Percentiles rank a stretch among this genome's conserved stretches.
phyloP scores from a whole-genome alignment of 1,284 basidiomycete species.

The Blastosporella zonata region DNA sequence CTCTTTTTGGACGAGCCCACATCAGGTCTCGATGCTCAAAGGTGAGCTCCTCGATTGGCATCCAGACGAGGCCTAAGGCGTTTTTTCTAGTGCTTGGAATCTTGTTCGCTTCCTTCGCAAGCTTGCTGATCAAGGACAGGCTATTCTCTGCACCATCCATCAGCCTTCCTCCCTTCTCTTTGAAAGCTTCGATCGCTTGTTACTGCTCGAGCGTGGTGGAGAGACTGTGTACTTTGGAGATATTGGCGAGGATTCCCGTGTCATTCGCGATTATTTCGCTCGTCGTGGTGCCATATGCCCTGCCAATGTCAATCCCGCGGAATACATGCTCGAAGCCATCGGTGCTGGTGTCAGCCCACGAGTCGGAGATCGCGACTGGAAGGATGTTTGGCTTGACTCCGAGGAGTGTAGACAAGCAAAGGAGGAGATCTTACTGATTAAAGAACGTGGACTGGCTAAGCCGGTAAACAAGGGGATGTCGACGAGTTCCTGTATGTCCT shows the following conservation, averaged over 20 bases:
- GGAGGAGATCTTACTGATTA: conserved; percentile 44
- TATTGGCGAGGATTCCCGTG: conserved; percentile 62
- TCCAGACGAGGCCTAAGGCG: background rate
- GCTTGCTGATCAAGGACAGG: conserved; percentile 84
- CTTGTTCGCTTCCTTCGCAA: conserved; percentile 82
- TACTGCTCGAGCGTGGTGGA: conserved; percentile 64
- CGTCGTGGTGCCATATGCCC: conserved; percentile 63
- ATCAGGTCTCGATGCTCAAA: conserved; percentile 72
- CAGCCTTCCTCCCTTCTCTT: conserved; percentile 47
- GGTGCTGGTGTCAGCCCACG: conserved; percentile 69
- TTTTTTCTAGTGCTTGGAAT: conserved; percentile 64
- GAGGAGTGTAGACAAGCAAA: conserved; percentile 39
- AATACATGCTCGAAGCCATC: conserved; percentile 69
- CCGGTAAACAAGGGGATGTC: conserved; percentile 38
- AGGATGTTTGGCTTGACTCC: conserved; percentile 68
- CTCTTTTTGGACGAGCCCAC: conserved; percentile 71
- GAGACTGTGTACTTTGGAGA: conserved; percentile 81
- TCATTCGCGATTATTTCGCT: conserved; percentile 70
- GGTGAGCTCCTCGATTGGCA: conserved; percentile 19
- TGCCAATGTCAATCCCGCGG: conserved; percentile 56
- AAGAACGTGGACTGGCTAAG: conserved; percentile 38
- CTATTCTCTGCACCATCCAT: conserved; percentile 75
- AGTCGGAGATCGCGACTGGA: conserved; percentile 74
- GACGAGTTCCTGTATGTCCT: conserved; percentile 44
- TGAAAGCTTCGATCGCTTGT: conserved; percentile 74